Base-by-base conservation (phyloP, 2,329 filamentous ascomycete genomes). In the Peltaster fructicola region DNA sequence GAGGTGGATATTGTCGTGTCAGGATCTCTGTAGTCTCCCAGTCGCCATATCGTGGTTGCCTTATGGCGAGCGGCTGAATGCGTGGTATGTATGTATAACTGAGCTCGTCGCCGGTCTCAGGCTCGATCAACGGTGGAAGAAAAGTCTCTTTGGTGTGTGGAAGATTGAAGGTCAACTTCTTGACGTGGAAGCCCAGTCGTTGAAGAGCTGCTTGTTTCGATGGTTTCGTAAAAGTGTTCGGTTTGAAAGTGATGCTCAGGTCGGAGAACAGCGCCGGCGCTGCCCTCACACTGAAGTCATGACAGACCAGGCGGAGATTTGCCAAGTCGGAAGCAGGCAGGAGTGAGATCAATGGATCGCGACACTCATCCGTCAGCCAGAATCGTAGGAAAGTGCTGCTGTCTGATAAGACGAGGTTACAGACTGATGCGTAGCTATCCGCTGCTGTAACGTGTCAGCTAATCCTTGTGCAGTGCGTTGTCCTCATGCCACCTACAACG, bases 31-130 rank as follows among this genome's bases (percentile, higher is more conserved):
- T 81, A 41, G 88, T 68, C 41, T 80, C 76, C 39, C 66, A 63
- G 47, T 73, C 78, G 37, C 75, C 78, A 48, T 90, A 90, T 52
- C 80, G 85, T 25, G 75, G 76, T 26, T 71, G 43, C 39, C 52
- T 59, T 11, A 15, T 13, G 15, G 63, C 63, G 45, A 68, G 65
- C 19, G 70, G 70, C 20, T 54, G 45, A 6, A 59, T 68, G 42
- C 81, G 74, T 9, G 82, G 81, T 29, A 69, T 75, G 54, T 91
- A 91, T 23, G 82, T 57, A 50, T 90, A 91, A 39, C 60, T 68
- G 43, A 80, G 68, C 56, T 91, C 79, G 33, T 69, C 68, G 20
- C 81, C 80, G 7, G 72, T 81, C 33, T 62, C 49, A 3, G 78
- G 76, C 45, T 90, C 74, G 18, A 91, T 62, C 22, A 92, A 63